Conservation (phyloP, 2,329 filamentous ascomycete genomes). For the Neurospora sp. region DNA sequence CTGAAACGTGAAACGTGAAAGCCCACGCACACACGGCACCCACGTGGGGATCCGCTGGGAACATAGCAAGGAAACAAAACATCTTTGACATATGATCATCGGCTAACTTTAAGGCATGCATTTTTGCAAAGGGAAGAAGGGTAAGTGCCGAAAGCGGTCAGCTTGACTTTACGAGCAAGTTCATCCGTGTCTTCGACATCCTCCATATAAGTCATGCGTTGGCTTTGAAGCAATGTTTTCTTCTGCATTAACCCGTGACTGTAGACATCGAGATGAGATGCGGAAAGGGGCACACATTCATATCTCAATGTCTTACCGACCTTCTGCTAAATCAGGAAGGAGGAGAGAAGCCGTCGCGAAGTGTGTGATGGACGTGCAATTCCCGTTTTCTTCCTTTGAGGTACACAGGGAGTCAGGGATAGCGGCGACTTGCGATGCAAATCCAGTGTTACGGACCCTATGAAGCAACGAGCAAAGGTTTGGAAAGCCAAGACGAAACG, state of each 20-base stretch:
- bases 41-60: neutral
- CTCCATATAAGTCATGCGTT: no score
- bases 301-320: neutral
- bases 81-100: neutral
- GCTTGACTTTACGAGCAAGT: neutral
- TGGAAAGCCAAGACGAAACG: neutral
- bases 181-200: neutral
- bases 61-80: neutral
- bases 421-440: neutral
- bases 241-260: neutral
- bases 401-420: neutral
- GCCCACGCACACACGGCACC: neutral
- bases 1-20: neutral
- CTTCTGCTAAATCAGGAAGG: neutral
- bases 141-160: neutral
- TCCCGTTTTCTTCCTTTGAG: no score
- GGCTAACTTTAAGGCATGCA: neutral
- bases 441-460: neutral
- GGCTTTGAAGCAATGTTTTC: neutral
- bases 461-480: neutral
- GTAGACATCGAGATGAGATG: neutral
- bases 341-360: neutral
- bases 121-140: neutral
- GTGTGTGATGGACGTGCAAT: neutral
- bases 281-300: neutral